phyloP scores from a whole-genome alignment of 805 yeast genomes.

The Cyberlindnera subsufficiens region DNA sequence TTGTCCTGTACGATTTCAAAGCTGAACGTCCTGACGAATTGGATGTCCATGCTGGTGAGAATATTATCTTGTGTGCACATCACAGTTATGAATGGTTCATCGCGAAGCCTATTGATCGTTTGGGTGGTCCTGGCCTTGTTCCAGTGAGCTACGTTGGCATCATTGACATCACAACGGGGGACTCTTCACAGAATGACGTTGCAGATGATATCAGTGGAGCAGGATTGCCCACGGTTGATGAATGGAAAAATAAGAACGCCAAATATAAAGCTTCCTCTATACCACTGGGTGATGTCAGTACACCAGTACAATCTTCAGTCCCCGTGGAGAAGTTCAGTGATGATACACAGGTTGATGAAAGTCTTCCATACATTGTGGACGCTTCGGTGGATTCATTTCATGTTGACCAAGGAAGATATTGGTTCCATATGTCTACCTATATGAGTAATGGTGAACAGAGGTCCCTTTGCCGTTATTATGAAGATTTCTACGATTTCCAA shows the following conservation, averaged over 20 bases:
- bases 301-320: slow-evolving; percentile 10
- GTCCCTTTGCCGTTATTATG: slow-evolving; percentile 81
- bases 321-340: slow-evolving; percentile 3
- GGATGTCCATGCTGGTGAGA: slow-evolving; percentile 79
- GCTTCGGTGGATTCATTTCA: slow-evolving; percentile 79
- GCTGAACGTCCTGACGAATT: slow-evolving; percentile 81
- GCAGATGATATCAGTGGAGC: slow-evolving; percentile 56
- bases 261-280: slow-evolving; percentile 88
- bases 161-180: slow-evolving; percentile 66
- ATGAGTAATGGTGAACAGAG: slow-evolving; percentile 65
- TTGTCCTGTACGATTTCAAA: slow-evolving; percentile 76
- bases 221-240: slow-evolving; percentile 85
- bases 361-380: slow-evolving; percentile 22
- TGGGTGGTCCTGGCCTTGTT: slow-evolving; percentile 96
- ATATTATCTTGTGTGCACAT: slow-evolving; percentile 90
- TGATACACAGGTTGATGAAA: slow-evolving; percentile 11
- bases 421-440: slow-evolving; percentile 71
- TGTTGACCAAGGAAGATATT: slow-evolving; percentile 79
- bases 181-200: slow-evolving; percentile 49
- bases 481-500: slow-evolving; percentile 93
- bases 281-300: slow-evolving; percentile 56
- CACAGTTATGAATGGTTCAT: slow-evolving; percentile 97
- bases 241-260: slow-evolving; percentile 90
- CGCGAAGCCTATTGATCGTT: slow-evolving; percentile 89
- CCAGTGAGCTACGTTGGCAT: slow-evolving; percentile 88